phyloP scores from a whole-genome alignment of 2,329 filamentous ascomycete genomes.

The Aspergillus ruber region DNA sequence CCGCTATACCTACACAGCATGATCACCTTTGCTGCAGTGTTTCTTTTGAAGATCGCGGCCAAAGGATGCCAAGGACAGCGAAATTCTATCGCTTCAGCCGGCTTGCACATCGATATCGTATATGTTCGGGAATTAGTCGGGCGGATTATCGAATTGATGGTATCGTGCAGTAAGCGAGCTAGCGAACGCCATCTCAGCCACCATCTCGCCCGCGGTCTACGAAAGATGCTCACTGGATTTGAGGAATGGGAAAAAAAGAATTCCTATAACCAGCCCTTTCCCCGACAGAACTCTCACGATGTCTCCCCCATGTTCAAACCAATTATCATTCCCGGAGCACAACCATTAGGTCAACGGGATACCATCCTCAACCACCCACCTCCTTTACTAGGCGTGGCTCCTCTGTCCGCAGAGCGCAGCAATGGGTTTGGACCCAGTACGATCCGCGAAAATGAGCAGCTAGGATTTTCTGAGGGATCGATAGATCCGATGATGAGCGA shows the following conservation, averaged over 20 bases:
- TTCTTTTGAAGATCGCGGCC: conserved; percentile 40
- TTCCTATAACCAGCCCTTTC: conserved; percentile 13
- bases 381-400: conserved; percentile 31
- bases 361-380: conserved; percentile 32
- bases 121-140: conserved; percentile 31
- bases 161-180: conserved; percentile 31
- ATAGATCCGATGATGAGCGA: conserved; percentile 37
- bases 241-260: conserved; percentile 35
- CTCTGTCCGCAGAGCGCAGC: conserved; percentile 33
- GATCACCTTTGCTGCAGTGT: conserved; percentile 43
- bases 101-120: conserved; percentile 27
- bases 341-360: conserved; percentile 30
- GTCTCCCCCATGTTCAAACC: conserved; percentile 30
- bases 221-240: conserved; percentile 34
- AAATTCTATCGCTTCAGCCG: conserved; percentile 34
- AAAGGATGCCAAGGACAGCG: conserved; percentile 32
- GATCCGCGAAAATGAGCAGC: conserved; percentile 15
- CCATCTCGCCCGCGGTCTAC: conserved; percentile 33
- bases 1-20: conserved; percentile 43
- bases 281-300: conserved; percentile 19
- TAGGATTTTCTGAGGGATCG: conserved; percentile 32
- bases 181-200: conserved; percentile 37
- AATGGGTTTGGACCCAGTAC: conserved; percentile 20
- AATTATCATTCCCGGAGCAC: conserved; percentile 30
- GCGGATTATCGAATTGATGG: conserved; percentile 32